Evolutionary conservation across 352 stramenopile genomes (phyloP).

Genomic region (Ophiocytium majus): DNA sequence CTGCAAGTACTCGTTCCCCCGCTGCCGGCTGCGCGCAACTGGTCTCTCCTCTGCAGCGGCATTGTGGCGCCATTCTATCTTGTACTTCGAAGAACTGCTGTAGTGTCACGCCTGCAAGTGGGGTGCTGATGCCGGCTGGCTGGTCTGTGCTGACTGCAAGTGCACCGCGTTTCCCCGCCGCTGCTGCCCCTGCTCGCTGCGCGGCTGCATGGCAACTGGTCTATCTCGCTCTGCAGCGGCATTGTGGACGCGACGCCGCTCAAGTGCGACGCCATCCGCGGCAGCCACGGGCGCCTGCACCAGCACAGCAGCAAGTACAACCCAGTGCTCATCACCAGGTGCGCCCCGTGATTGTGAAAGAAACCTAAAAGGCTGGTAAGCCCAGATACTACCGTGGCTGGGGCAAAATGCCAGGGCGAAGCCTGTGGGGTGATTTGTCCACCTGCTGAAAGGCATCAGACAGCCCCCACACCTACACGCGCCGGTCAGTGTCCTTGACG

Average conservation of each 20-base stretch:
- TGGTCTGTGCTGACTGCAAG: too few species aligned
- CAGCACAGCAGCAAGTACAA: conserved; percentile 7
- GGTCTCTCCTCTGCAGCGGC: too few species aligned
- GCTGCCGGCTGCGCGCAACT: too few species aligned
- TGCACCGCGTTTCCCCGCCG: too few species aligned
- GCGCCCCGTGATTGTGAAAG: neutral
- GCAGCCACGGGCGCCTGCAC: conserved; percentile 35
- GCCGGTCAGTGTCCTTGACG: neutral
- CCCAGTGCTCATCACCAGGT: conserved; percentile 22
- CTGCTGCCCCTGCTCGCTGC: too few species aligned
- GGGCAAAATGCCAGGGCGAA: neutral
- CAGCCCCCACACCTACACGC: neutral
- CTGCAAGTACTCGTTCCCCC: too few species aligned
- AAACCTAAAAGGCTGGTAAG: neutral
- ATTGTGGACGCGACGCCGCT: conserved; percentile 46
- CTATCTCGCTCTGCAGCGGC: conserved; percentile 10
- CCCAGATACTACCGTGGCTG: neutral
- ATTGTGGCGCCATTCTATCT: too few species aligned
- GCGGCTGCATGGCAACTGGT: too few species aligned
- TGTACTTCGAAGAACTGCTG: too few species aligned
- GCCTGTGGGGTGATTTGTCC: neutral
- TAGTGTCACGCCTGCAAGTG: too few species aligned
- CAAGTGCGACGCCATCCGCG: conserved; percentile 37
- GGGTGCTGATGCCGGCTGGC: too few species aligned
- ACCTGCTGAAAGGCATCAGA: neutral